phyloP scores from a whole-genome alignment of 768 basidiomycete species.

The Tylopilus cervinicoccineus region DNA sequence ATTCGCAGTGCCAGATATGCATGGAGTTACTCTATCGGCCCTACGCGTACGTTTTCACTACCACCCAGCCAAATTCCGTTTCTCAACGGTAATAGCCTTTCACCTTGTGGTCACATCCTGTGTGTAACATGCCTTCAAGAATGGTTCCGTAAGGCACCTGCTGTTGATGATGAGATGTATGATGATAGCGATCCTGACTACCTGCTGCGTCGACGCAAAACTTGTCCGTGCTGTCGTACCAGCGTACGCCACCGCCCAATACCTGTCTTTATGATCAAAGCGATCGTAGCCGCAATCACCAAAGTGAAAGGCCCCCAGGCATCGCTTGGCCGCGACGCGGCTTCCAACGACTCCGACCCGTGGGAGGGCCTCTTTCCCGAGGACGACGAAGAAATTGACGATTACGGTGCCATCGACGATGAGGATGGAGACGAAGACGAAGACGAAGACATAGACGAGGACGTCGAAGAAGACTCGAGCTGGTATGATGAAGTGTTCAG shows the following conservation, averaged over 20 bases:
- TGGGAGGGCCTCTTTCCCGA: conserved; percentile 68
- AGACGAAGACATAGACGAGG: conserved; percentile 28
- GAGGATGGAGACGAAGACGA: conserved; percentile 25
- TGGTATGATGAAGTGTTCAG: conserved; percentile 33
- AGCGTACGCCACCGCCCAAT: conserved; percentile 54
- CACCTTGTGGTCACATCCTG: conserved; percentile 78
- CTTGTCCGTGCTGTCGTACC: conserved; percentile 70
- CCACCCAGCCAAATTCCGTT: not conserved
- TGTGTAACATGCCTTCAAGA: conserved; percentile 68
- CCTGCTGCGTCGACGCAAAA: conserved; percentile 57
- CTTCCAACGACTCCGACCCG: conserved; percentile 49
- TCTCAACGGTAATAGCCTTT: conserved; percentile 41
- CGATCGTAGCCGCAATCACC: conserved; percentile 46
- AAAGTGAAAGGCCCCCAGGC: conserved; percentile 36
- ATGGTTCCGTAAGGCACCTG: conserved; percentile 73
- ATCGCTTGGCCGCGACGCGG: conserved; percentile 22
- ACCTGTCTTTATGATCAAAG: conserved; percentile 67
- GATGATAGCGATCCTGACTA: conserved; percentile 40
- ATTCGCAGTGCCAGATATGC: conserved; percentile 73
- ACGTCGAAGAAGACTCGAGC: conserved; percentile 29
- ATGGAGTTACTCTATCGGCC: conserved; percentile 66
- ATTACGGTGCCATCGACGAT: conserved; percentile 24
- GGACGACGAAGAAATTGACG: conserved; percentile 41
- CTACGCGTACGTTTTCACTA: conserved; percentile 49
- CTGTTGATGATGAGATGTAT: conserved; percentile 41